Percentiles rank a stretch among this genome's conserved stretches.
phyloP scores from a whole-genome alignment of 1,284 basidiomycete genomes.

The Cryptococcus sp. region DNA sequence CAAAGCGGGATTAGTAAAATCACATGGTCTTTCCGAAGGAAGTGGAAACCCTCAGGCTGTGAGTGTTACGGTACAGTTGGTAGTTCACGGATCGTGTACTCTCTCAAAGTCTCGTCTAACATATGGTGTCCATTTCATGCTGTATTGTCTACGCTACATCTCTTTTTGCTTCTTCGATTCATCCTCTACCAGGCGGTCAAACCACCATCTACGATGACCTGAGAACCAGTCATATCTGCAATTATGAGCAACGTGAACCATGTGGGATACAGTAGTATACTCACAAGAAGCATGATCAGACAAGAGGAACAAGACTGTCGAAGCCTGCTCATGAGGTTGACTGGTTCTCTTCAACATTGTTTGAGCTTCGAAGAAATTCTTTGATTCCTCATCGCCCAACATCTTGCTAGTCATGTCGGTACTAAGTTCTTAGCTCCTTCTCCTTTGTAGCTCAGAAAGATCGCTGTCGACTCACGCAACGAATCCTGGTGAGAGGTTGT shows the following conservation, averaged over 20 bases:
- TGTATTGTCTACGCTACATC: too few relatives aligned
- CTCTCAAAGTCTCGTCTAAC: too few relatives aligned
- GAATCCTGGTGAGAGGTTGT: constrained; percentile 24
- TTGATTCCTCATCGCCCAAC: constrained; percentile 14
- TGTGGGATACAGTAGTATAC: constrained; percentile 1
- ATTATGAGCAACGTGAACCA: not conserved
- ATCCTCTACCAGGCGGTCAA: constrained; percentile 16
- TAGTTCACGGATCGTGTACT: too few relatives aligned
- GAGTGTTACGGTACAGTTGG: too few relatives aligned
- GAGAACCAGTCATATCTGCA: constrained; percentile 28
- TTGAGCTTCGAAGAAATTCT: constrained; percentile 11
- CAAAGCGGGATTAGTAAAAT: too few relatives aligned
- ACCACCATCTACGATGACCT: constrained; percentile 31
- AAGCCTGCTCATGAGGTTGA: constrained; percentile 28
- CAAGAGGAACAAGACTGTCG: constrained; percentile 27
- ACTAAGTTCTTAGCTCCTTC: not conserved
- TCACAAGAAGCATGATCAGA: constrained; percentile 29
- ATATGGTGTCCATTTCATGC: too few relatives aligned
- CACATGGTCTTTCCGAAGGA: too few relatives aligned
- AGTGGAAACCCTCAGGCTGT: too few relatives aligned
- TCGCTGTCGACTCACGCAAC: constrained; percentile 16
- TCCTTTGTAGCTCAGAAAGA: not conserved
- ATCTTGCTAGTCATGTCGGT: constrained; percentile 32
- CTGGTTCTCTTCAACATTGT: constrained; percentile 18
- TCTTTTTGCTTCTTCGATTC: not conserved